Percentiles rank a stretch among this genome's conserved stretches.
Evolutionary conservation across 352 stramenopile genomes (phyloP).

Genomic region (Pythium chondricola): DNA sequence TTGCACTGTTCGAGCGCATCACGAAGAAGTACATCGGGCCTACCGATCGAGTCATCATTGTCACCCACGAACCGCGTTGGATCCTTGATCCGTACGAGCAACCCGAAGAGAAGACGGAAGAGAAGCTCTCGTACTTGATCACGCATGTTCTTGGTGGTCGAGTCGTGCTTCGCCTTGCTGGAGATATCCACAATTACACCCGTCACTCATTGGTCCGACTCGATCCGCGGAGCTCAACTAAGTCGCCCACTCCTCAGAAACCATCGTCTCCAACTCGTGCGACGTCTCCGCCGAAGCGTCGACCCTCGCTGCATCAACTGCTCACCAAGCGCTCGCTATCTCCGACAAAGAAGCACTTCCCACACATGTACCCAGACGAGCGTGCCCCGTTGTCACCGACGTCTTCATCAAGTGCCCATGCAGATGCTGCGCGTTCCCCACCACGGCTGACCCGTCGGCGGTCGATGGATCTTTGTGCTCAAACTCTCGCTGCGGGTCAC

Average conservation of each 20-base stretch:
- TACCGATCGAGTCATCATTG: constrained; percentile 86
- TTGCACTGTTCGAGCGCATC: constrained; percentile 87
- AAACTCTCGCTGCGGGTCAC: constrained; percentile 36
- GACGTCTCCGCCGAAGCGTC: constrained; percentile 7
- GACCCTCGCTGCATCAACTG: constrained; percentile 20
- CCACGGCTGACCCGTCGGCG: neutral
- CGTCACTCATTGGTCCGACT: constrained; percentile 64
- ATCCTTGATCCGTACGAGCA: constrained; percentile 87
- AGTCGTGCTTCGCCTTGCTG: constrained; percentile 76
- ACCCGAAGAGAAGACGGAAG: constrained; percentile 42
- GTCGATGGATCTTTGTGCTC: neutral
- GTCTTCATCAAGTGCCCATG: neutral
- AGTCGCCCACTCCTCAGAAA: neutral
- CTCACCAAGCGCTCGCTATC: constrained; percentile 17
- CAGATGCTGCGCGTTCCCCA: neutral
- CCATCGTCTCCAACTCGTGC: neutral
- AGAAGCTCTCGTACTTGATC: constrained; percentile 77
- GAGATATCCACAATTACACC: constrained; percentile 94
- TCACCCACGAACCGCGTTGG: constrained; percentile 91
- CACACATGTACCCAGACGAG: constrained; percentile 55
- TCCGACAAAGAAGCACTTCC: constrained; percentile 69
- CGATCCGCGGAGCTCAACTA: constrained; percentile 15
- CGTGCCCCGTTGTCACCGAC: neutral
- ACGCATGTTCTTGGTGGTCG: constrained; percentile 64
- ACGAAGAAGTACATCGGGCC: constrained; percentile 65